These are phyloP conservation scores for Syzygium aqueum DNA, from an alignment of 345 rosid genomes.

Conservation along the genomic window DNA sequence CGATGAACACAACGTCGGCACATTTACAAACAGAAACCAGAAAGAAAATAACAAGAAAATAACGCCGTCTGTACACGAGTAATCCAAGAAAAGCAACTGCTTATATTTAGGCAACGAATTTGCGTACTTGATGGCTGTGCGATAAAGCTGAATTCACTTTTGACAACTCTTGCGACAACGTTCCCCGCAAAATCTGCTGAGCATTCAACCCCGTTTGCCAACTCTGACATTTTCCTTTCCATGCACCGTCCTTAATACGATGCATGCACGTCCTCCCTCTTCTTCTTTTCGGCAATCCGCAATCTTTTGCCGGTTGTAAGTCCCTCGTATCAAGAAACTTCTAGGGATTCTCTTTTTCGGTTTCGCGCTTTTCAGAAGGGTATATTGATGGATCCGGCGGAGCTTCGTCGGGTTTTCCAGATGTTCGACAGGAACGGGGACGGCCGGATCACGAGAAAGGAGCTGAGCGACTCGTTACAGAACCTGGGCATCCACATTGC, in stretches of 20 bases:
- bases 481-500: conserved; percentile 67
- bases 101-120: not conserved
- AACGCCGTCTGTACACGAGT: not conserved
- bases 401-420: conserved; percentile 72
- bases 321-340: not conserved
- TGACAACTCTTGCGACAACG: not conserved
- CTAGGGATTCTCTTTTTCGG: not conserved
- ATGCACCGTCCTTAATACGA: conserved; percentile 18
- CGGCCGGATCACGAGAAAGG: conserved; percentile 64
- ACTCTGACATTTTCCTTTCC: conserved; percentile 23
- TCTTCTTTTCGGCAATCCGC: not conserved
- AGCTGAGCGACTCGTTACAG: conserved; percentile 55
- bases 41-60: not conserved
- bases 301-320: not conserved
- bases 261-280: not conserved
- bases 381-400: conserved; percentile 48
- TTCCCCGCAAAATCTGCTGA: not conserved
- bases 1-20: not conserved
- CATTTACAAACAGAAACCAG: not conserved
- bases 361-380: not conserved
- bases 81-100: not conserved
- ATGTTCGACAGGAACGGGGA: conserved; percentile 90
- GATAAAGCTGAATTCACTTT: not conserved
- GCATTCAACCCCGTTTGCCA: not conserved
- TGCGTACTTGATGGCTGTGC: not conserved